Evolutionary conservation across 352 stramenopile species (phyloP), one percentile per base, ranked within the genome.

Genomic region (Pythium volutum): DNA sequence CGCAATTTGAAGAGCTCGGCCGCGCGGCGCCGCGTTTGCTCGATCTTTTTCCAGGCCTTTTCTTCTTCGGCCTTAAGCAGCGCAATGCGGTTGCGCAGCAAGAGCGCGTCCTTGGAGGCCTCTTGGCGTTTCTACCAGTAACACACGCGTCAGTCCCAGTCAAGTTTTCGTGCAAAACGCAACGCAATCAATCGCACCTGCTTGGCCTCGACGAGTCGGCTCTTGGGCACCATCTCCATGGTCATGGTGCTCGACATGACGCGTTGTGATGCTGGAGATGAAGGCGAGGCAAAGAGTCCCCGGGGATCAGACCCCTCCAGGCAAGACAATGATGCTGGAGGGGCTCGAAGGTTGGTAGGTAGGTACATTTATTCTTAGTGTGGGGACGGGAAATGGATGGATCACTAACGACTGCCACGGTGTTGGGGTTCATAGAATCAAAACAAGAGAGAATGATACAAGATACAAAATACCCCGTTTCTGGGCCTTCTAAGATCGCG

Each of bases 31-130:
- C 83, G 81, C 2, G 84, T 93, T 58, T 93, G 84, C 69, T 93
- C 82, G 39, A 94, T 91, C 57, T 92, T 94, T 62, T 87, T 87
- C 82, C 82, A 91, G 20, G 84, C 83, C 46, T 90, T 90, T 22
- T 90, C 80, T 50, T 91, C 81, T 48, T 94, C 83, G 14, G 80
- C 71, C 55, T 89, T 89, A 64, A 93, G 80, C 59, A 95, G 59
- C 15, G 85, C 71, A 63, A 94, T 89, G 59, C 85, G 83, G 51
- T 94, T 94, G 51, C 77, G 76, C 54, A 94, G 62, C 69, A 95
- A 51, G 48, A 88, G 71, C 16, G 79, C 83, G 43, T 94, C 81
- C 34, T 81, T 88, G 0, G 82, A 84, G 4, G 82, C 82, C 49
- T 94, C 84, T 70, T 92, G 82, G 26, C 84, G 81, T 55, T 83